Conservation (phyloP, 164 flowering plant genomes). For the Litsea cubeba region DNA sequence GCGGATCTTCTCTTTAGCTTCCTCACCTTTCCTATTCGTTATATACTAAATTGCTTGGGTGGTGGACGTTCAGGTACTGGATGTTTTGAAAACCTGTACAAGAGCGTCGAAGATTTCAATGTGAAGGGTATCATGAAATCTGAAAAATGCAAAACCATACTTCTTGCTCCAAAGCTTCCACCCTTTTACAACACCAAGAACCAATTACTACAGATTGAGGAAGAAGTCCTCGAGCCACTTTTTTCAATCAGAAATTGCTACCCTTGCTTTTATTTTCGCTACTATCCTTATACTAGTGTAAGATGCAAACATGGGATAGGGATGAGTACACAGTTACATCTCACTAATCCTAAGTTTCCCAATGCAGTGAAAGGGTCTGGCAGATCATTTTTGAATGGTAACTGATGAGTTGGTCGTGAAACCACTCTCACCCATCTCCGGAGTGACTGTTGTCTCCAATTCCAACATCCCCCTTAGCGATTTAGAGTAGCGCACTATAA, state of each 20-base stretch:
- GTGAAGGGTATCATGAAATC: neutral
- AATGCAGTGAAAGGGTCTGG: neutral
- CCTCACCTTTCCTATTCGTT: constrained; percentile 15
- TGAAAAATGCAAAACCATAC: neutral
- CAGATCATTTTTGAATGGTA: constrained; percentile 13
- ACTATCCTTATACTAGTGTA: neutral
- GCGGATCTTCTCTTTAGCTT: constrained; percentile 18
- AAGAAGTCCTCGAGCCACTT: neutral
- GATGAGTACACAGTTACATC: no score
- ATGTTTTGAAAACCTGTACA: constrained; percentile 15
- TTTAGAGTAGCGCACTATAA: constrained; percentile 7
- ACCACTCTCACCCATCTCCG: constrained; percentile 11
- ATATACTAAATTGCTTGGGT: neutral
- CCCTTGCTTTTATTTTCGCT: neutral
- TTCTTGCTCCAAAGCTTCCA: constrained; percentile 12
- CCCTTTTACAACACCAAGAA: neutral
- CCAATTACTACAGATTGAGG: neutral
- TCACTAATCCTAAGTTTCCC: neutral
- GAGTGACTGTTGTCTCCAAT: constrained; percentile 3
- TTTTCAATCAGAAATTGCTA: neutral
- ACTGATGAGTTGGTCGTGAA: constrained; percentile 9
- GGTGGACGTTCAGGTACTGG: constrained; percentile 1
- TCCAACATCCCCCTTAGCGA: constrained; percentile 2
- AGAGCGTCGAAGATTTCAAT: constrained; percentile 6
- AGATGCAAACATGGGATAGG: neutral